Conservation (phyloP, 2,329 filamentous ascomycete genomes). For the Aureobasidium leucospermi region DNA sequence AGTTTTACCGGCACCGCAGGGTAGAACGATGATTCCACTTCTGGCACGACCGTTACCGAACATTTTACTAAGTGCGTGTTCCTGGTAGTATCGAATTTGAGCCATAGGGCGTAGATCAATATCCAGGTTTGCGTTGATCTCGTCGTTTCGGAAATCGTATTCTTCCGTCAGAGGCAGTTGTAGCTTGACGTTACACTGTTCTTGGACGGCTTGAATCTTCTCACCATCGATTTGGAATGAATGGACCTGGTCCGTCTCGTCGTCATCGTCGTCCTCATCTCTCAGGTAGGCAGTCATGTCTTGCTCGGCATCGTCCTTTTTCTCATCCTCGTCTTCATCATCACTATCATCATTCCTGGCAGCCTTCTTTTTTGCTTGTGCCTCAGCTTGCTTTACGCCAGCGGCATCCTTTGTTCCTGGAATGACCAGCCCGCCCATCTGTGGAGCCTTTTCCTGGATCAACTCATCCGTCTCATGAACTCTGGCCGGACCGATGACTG, state of each 20-base stretch:
- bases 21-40: conserved; percentile 93
- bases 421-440: conserved; percentile 81
- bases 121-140: conserved; percentile 80
- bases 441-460: conserved; percentile 73
- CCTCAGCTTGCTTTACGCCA: conserved; percentile 66
- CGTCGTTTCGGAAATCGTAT: conserved; percentile 93
- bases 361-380: conserved; percentile 39
- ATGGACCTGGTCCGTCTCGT: conserved; percentile 80
- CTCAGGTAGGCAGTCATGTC: conserved; percentile 63
- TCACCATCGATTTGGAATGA: conserved; percentile 84
- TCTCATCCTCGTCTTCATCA: conserved; percentile 46
- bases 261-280: conserved; percentile 77
- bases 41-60: conserved; percentile 96
- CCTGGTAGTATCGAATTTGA: conserved; percentile 89
- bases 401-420: conserved; percentile 91
- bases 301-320: conserved; percentile 34
- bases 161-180: conserved; percentile 87
- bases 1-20: conserved; percentile 94
- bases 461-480: conserved; percentile 67
- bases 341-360: conserved; percentile 41
- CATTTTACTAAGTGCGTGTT: conserved; percentile 98
- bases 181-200: conserved; percentile 73
- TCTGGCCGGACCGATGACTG: conserved; percentile 70
- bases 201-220: conserved; percentile 78
- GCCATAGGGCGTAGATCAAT: conserved; percentile 87